A percentile compares a stretch with the other conserved stretches of the same genome.
phyloP scores from a whole-genome alignment of 2,329 filamentous ascomycete species.

The Escovopsis sp. region DNA sequence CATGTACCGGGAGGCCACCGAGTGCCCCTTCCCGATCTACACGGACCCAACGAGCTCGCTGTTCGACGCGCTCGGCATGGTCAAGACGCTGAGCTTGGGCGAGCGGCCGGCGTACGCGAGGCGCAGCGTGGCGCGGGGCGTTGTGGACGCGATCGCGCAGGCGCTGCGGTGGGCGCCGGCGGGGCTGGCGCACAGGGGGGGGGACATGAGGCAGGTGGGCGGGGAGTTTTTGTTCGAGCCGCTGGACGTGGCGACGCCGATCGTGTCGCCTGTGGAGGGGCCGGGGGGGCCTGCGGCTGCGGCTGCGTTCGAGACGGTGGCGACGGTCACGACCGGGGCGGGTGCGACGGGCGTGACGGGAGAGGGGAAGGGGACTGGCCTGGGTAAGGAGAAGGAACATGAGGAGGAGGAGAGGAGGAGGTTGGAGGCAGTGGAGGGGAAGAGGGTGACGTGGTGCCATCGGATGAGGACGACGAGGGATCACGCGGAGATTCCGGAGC shows the following conservation, averaged over 20 bases:
- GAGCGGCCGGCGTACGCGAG: conserved; percentile 47
- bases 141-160: conserved; percentile 40
- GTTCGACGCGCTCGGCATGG: conserved; percentile 55
- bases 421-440: conserved; percentile 29
- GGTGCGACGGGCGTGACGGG: conserved; percentile 6
- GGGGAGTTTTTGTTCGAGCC: conserved; percentile 68
- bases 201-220: conserved; percentile 53
- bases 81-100: conserved; percentile 45
- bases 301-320: conserved; percentile 8
- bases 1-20: conserved; percentile 45
- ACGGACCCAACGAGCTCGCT: conserved; percentile 55
- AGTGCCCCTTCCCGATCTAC: conserved; percentile 60
- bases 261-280: conserved; percentile 25
- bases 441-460: conserved; percentile 63
- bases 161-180: conserved; percentile 40
- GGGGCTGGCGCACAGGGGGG: conserved; percentile 46
- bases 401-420: too few species aligned
- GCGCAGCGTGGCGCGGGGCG: conserved; percentile 33
- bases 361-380: too few species aligned
- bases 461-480: conserved; percentile 67
- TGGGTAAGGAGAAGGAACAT: too few species aligned
- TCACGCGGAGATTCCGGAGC: conserved; percentile 54
- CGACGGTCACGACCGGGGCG: neutral
- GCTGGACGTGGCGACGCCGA: conserved; percentile 25
- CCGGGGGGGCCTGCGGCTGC: conserved; percentile 3